Percentiles rank a stretch among this genome's conserved stretches.
Conservation (phyloP, 768 basidiomycete genomes). For the Rhizopogon vinicolor region DNA sequence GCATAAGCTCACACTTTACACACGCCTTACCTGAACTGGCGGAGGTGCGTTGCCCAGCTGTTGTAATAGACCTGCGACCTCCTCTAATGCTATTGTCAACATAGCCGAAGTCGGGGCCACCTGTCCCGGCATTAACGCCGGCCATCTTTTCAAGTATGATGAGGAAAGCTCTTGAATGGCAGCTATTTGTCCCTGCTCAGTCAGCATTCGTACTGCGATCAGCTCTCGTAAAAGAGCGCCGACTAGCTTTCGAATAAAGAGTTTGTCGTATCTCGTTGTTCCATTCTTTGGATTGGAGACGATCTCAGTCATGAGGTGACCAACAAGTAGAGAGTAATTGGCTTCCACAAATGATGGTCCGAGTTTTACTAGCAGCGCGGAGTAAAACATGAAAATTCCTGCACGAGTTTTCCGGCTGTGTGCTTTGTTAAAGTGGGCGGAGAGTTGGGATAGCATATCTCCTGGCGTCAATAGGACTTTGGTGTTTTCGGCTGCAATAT, state of each 20-base stretch:
- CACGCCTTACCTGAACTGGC: slow-evolving; percentile 64
- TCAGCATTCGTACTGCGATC: slow-evolving; percentile 83
- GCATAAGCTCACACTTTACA: neutral
- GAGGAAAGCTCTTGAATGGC: slow-evolving; percentile 86
- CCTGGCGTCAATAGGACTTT: slow-evolving; percentile 66
- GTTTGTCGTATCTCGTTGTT: slow-evolving; percentile 63
- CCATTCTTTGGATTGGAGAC: slow-evolving; percentile 54
- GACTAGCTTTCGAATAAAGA: slow-evolving; percentile 69
- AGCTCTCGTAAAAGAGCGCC: slow-evolving; percentile 79
- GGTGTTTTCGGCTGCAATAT: slow-evolving; percentile 45
- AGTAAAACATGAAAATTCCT: slow-evolving; percentile 87
- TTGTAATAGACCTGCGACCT: slow-evolving; percentile 80
- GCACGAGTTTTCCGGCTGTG: slow-evolving; percentile 70
- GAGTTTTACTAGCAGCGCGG: slow-evolving; percentile 67
- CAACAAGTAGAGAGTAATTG: slow-evolving; percentile 76
- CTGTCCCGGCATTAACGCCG: slow-evolving; percentile 87
- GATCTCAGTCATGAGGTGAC: slow-evolving; percentile 77
- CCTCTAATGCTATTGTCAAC: slow-evolving; percentile 70
- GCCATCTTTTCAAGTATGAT: slow-evolving; percentile 86
- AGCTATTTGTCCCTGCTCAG: slow-evolving; percentile 89
- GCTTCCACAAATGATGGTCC: slow-evolving; percentile 76
- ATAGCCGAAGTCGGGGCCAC: slow-evolving; percentile 61
- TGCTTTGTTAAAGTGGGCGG: slow-evolving; percentile 75
- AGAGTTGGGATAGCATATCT: slow-evolving; percentile 84
- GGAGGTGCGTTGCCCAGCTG: slow-evolving; percentile 91